These are phyloP conservation scores for Rhizomucor pusillus DNA, from an alignment of 371 early-diverging fungal species.

Conservation along the genomic window DNA sequence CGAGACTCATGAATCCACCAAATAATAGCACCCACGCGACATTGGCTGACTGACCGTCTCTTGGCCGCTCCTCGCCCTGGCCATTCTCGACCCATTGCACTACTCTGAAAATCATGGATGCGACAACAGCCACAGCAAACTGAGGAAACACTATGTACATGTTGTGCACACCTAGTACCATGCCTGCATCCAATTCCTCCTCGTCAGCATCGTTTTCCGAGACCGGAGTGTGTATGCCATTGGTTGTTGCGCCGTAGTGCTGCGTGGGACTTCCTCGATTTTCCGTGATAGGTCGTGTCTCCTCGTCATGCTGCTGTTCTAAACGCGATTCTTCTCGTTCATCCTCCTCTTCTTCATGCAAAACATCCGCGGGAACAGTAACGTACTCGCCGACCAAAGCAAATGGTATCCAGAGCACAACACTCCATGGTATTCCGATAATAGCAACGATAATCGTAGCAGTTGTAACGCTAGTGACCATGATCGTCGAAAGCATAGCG, in stretches of 20 bases:
- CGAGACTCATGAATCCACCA: conserved; percentile 46
- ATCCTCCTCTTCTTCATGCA: conserved; percentile 8
- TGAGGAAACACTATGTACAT: conserved; percentile 74
- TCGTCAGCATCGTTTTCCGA: conserved; percentile 2
- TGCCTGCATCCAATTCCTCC: conserved; percentile 35
- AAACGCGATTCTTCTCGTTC: conserved; percentile 10
- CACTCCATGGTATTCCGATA: conserved; percentile 65
- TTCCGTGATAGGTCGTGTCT: neutral
- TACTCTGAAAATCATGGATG: conserved; percentile 31
- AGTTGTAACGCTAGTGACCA: conserved; percentile 30
- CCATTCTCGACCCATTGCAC: conserved; percentile 21
- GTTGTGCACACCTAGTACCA: conserved; percentile 71
- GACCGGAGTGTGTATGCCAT: too few relatives aligned
- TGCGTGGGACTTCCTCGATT: neutral
- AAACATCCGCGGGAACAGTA: neutral
- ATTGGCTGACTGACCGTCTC: conserved; percentile 6
- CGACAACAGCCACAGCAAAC: conserved; percentile 43
- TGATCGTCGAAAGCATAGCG: conserved; percentile 48
- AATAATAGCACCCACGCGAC: conserved; percentile 49
- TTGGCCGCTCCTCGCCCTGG: neutral
- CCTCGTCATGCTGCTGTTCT: neutral
- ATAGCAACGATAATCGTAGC: conserved; percentile 55
- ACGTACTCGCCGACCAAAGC: conserved; percentile 66
- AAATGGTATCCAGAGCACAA: conserved; percentile 69
- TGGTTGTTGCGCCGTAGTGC: conserved; percentile 1